Evolutionary conservation across 139 green algal species (phyloP).

Genomic region (Picochlorum sp.): DNA sequence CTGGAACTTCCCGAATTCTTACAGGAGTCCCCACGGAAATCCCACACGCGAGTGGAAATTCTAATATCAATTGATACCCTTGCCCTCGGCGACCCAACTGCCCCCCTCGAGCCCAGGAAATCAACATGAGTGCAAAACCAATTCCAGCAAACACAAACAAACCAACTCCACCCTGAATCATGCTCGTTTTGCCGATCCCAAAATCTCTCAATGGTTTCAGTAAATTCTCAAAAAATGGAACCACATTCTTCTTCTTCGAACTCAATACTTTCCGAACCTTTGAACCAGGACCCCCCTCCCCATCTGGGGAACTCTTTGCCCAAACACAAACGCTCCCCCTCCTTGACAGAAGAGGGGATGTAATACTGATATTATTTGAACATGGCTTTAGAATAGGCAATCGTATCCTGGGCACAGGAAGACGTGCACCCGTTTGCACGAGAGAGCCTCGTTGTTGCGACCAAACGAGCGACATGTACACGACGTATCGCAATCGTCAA

Average conservation of each 20-base stretch:
- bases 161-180: conserved; percentile 71
- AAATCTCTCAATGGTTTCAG: conserved; percentile 71
- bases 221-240: conserved; percentile 32
- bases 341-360: not conserved
- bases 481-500: too few relatives aligned
- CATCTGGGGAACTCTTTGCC: not conserved
- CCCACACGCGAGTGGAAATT: conserved; percentile 90
- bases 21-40: conserved; percentile 92
- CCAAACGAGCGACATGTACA: too few relatives aligned
- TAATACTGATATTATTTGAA: too few relatives aligned
- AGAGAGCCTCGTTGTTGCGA: too few relatives aligned
- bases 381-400: too few relatives aligned
- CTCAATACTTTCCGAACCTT: not conserved
- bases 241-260: not conserved
- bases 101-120: conserved; percentile 45
- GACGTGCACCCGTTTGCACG: too few relatives aligned
- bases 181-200: conserved; percentile 62
- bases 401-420: too few relatives aligned
- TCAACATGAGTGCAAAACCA: conserved; percentile 37
- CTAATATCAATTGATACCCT: conserved; percentile 56
- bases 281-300: not conserved
- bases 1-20: conserved; percentile 53
- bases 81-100: conserved; percentile 31
- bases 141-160: conserved; percentile 71
- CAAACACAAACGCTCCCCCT: not conserved